Evolutionary conservation across 768 basidiomycete species (phyloP).

Genomic region (Lactarius evosmus): DNA sequence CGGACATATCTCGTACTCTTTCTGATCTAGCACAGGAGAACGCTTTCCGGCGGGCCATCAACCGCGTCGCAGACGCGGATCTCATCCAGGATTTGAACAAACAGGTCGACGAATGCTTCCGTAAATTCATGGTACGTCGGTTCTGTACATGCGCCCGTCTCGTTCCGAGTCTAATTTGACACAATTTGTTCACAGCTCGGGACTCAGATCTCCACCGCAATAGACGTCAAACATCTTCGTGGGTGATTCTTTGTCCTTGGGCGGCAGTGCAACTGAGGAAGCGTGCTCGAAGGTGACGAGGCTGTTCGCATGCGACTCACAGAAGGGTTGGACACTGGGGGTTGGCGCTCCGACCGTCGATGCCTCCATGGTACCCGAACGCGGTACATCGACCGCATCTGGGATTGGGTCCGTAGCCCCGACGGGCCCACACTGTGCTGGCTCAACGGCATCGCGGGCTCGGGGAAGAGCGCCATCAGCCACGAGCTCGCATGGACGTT

Average conservation of each 20-base stretch:
- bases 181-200: slow-evolving; percentile 5
- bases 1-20: slow-evolving; percentile 12
- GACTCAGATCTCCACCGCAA: slow-evolving; percentile 19
- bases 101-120: slow-evolving; percentile 14
- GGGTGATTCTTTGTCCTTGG: background rate
- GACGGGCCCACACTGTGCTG: slow-evolving; percentile 18
- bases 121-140: slow-evolving; percentile 10
- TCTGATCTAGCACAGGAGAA: slow-evolving; percentile 21
- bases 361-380: slow-evolving; percentile 24
- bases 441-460: slow-evolving; percentile 28
- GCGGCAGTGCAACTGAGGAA: background rate
- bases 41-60: slow-evolving; percentile 21
- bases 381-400: slow-evolving; percentile 20
- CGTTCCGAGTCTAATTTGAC: background rate
- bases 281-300: slow-evolving; percentile 14
- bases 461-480: slow-evolving; percentile 28
- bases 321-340: slow-evolving; percentile 15
- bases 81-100: slow-evolving; percentile 17
- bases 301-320: slow-evolving; percentile 12
- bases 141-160: background rate
- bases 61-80: slow-evolving; percentile 15
- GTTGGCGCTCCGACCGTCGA: slow-evolving; percentile 19
- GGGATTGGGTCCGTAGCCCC: slow-evolving; percentile 18
- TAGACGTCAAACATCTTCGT: slow-evolving; percentile 20
- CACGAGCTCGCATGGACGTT: slow-evolving; percentile 26